Evolutionary conservation across 1,284 basidiomycete species (phyloP).

Genomic region (Lignosus rhinocerotis): DNA sequence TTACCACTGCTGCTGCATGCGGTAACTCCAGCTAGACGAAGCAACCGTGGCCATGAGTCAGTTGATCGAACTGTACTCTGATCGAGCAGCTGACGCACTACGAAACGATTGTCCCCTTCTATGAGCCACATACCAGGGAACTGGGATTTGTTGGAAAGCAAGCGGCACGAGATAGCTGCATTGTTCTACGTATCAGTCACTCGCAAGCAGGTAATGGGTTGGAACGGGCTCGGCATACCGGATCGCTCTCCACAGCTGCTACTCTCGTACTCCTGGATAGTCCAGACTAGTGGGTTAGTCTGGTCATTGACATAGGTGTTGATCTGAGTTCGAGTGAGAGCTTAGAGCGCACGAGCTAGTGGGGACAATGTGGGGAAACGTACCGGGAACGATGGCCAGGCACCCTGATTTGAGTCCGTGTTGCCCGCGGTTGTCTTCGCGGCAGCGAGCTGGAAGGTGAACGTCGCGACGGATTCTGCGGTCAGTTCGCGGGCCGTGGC

Average conservation of each 20-base stretch:
- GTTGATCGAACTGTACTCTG: background rate
- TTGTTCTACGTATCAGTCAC: background rate
- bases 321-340: conserved; percentile 11
- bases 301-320: conserved; percentile 19
- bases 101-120: conserved; percentile 18
- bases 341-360: background rate
- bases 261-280: conserved; percentile 19
- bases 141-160: conserved; percentile 17
- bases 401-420: conserved; percentile 31
- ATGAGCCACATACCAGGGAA: conserved; percentile 20
- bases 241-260: conserved; percentile 25
- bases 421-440: conserved; percentile 33
- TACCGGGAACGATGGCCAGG: conserved; percentile 19
- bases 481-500: conserved; percentile 6
- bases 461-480: conserved; percentile 20
- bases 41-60: background rate
- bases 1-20: conserved; percentile 20
- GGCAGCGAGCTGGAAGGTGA: conserved; percentile 31
- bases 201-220: background rate
- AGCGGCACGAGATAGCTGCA: conserved; percentile 23
- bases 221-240: conserved; percentile 4
- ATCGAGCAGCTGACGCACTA: conserved; percentile 7
- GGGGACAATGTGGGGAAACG: background rate
- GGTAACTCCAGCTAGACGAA: conserved; percentile 17
- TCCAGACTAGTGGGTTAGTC: conserved; percentile 15